These are phyloP conservation scores for Coniferiporia sulphurascens DNA, from an alignment of 1,284 basidiomycete species.

Conservation along the genomic window DNA sequence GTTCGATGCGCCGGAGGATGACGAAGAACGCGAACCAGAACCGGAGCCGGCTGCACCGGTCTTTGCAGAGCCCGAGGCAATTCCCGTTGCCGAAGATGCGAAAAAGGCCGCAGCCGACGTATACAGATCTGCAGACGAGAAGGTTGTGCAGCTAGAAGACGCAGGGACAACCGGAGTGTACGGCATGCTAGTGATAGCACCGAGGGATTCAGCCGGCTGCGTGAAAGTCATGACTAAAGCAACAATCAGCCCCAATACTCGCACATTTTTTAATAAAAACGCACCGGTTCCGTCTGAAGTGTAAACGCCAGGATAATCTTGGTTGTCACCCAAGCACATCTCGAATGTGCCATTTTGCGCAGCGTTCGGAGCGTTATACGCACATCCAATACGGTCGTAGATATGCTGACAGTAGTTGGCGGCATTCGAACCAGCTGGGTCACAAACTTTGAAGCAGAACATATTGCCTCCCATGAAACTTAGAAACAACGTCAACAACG, in stretches of 20 bases:
- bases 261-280: too few relatives aligned
- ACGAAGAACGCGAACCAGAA: constrained; percentile 6
- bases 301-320: constrained; percentile 55
- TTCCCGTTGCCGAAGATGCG: constrained; percentile 22
- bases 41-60: neutral
- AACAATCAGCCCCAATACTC: too few relatives aligned
- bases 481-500: neutral
- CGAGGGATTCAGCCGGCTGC: constrained; percentile 57
- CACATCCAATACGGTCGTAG: constrained; percentile 65
- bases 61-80: constrained; percentile 17
- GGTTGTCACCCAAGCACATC: constrained; percentile 58
- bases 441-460: constrained; percentile 59
- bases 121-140: constrained; percentile 49
- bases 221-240: constrained; percentile 40
- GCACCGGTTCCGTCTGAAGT: constrained; percentile 33
- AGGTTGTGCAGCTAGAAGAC: constrained; percentile 59
- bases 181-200: constrained; percentile 52
- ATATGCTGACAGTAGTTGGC: constrained; percentile 55
- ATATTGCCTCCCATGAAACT: constrained; percentile 60
- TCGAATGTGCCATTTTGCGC: constrained; percentile 53
- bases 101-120: constrained; percentile 31
- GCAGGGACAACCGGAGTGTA: constrained; percentile 57
- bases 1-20: neutral
- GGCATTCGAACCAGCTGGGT: constrained; percentile 40
- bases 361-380: constrained; percentile 63